Conservation (phyloP, 352 stramenopile genomes). For the Pythium brassicae region DNA sequence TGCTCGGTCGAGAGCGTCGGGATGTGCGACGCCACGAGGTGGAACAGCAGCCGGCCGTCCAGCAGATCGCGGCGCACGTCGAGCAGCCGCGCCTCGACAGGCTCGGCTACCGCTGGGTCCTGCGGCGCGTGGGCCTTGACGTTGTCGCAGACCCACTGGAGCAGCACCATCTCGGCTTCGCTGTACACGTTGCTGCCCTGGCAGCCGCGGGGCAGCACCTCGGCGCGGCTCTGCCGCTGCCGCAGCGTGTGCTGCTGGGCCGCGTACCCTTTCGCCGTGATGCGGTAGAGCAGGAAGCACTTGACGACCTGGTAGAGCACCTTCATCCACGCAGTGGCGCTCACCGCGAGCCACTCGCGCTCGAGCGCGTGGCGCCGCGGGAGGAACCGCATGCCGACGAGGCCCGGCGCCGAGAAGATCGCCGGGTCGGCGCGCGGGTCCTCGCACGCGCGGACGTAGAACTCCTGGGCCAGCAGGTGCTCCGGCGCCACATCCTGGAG, state of each 20-base stretch:
- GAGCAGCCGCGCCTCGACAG: constrained; percentile 31
- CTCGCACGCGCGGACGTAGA: constrained; percentile 82
- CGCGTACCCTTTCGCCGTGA: constrained; percentile 82
- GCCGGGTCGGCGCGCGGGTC: constrained; percentile 42
- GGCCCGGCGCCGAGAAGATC: constrained; percentile 34
- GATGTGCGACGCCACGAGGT: constrained; percentile 85
- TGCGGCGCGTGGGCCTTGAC: constrained; percentile 17
- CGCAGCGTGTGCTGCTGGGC: constrained; percentile 20
- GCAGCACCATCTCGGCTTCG: constrained; percentile 85
- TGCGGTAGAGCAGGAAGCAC: constrained; percentile 88
- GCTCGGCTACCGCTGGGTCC: background rate
- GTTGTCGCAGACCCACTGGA: constrained; percentile 89
- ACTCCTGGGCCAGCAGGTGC: constrained; percentile 68
- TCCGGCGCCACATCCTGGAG: constrained; percentile 84
- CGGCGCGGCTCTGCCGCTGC: constrained; percentile 10
- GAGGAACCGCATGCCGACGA: constrained; percentile 43
- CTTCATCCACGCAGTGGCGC: constrained; percentile 71
- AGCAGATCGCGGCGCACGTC: constrained; percentile 60
- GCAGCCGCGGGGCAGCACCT: constrained; percentile 27
- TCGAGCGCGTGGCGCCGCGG: constrained; percentile 47
- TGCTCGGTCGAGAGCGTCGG: constrained; percentile 66
- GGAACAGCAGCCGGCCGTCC: constrained; percentile 79
- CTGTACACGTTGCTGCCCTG: constrained; percentile 90
- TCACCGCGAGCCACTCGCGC: constrained; percentile 52
- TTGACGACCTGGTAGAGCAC: constrained; percentile 90